A percentile compares a stretch with the other conserved stretches of the same genome.
Conservation (phyloP, 192 early-diverging fungal species). For the Backusella australiensis region DNA sequence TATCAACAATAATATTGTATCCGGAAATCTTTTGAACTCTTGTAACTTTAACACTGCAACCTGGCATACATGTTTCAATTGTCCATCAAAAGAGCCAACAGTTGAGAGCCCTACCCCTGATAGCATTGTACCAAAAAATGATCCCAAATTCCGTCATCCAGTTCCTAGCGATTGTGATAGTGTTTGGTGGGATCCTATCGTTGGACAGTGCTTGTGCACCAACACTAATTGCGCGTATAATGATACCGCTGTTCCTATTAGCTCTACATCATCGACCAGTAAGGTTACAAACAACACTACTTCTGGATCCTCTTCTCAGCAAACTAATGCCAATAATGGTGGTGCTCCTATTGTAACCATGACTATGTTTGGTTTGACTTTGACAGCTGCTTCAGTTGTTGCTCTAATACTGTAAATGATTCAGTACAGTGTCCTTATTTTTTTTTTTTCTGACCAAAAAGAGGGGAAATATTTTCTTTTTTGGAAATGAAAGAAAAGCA, state of each 20-base stretch:
- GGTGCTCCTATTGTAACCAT: neutral
- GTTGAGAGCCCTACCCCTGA: conserved; percentile 43
- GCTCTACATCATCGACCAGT: neutral
- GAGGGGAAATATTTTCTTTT: neutral
- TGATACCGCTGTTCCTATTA: conserved; percentile 40
- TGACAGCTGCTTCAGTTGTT: neutral
- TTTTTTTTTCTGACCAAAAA: neutral
- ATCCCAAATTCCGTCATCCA: conserved; percentile 37
- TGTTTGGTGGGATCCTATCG: conserved; percentile 70
- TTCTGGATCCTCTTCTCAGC: neutral
- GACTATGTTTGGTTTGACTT: neutral
- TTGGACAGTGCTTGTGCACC: conserved; percentile 58
- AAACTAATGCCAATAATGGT: neutral
- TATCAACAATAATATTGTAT: conserved; percentile 30
- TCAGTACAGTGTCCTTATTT: neutral
- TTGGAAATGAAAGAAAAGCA: neutral
- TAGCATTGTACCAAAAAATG: conserved; percentile 19
- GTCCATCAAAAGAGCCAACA: conserved; percentile 42
- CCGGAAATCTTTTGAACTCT: conserved; percentile 33
- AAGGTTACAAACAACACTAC: neutral
- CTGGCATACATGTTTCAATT: conserved; percentile 58
- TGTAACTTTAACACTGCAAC: conserved; percentile 50
- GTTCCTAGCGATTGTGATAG: conserved; percentile 64
- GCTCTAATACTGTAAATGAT: neutral
- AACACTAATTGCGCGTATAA: conserved; percentile 53